phyloP scores from a whole-genome alignment of 352 stramenopile species.

The Phytophthora pseudosyringae region DNA sequence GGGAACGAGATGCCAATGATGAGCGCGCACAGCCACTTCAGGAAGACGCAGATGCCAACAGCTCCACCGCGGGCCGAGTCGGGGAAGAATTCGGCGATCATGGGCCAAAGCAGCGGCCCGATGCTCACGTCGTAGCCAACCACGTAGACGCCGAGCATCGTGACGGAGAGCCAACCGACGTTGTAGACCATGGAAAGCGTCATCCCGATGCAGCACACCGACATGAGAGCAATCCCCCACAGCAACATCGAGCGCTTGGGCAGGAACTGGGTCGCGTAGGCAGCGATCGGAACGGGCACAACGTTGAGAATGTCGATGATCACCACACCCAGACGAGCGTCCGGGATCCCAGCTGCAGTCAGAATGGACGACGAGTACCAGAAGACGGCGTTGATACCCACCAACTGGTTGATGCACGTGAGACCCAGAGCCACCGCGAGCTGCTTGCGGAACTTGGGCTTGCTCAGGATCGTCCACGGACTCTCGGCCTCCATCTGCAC shows the following conservation, averaged over 20 bases:
- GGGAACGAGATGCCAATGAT: slow-evolving; percentile 58
- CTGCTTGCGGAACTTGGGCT: slow-evolving; percentile 38
- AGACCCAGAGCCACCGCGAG: slow-evolving; percentile 45
- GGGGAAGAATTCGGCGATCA: slow-evolving; percentile 58
- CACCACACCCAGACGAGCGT: slow-evolving; percentile 49
- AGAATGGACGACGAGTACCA: slow-evolving; percentile 67
- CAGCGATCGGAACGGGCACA: slow-evolving; percentile 39
- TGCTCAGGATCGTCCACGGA: slow-evolving; percentile 20
- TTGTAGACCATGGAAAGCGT: slow-evolving; percentile 42
- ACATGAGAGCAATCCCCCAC: slow-evolving; percentile 46
- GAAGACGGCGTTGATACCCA: slow-evolving; percentile 70
- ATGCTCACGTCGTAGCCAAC: slow-evolving; percentile 56
- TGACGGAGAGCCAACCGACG: slow-evolving; percentile 45
- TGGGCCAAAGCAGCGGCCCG: slow-evolving; percentile 56
- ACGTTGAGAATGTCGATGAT: slow-evolving; percentile 67
- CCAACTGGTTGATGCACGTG: slow-evolving; percentile 51
- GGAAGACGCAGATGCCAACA: slow-evolving; percentile 43
- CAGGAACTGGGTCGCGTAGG: slow-evolving; percentile 30
- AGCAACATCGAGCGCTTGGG: slow-evolving; percentile 50
- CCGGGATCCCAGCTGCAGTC: slow-evolving; percentile 48
- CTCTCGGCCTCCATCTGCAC: too few relatives aligned
- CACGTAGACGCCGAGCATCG: slow-evolving; percentile 49
- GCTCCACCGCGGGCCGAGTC: slow-evolving; percentile 51
- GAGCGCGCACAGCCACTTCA: slow-evolving; percentile 59
- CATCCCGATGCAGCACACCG: slow-evolving; percentile 44